Conservation (phyloP, 2,329 filamentous ascomycete species). For the Verticillium nubilum region DNA sequence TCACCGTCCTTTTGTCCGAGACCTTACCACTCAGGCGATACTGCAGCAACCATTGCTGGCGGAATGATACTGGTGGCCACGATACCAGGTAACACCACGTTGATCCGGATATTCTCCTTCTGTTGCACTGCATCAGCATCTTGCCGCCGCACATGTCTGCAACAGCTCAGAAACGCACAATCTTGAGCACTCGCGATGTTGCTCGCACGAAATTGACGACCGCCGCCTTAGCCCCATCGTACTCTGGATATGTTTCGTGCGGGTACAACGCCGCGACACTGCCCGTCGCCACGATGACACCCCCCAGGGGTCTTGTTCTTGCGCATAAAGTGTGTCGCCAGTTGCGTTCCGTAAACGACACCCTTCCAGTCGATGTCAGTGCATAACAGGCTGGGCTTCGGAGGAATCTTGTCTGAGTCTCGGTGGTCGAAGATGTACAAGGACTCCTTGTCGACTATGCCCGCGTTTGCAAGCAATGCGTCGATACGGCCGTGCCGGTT, state of each 20-base stretch:
- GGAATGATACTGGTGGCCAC: slow-evolving; percentile 40
- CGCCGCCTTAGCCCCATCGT: slow-evolving; percentile 45
- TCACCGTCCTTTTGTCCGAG: not conserved
- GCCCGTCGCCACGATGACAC: slow-evolving; percentile 37
- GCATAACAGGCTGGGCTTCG: slow-evolving; percentile 35
- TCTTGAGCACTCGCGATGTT: slow-evolving; percentile 29
- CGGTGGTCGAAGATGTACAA: slow-evolving; percentile 30
- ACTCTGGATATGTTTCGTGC: slow-evolving; percentile 38
- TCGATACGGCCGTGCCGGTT: slow-evolving; percentile 39
- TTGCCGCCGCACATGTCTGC: not conserved
- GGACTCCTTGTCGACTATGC: slow-evolving; percentile 38
- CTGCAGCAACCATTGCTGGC: slow-evolving; percentile 34
- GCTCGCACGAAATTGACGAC: slow-evolving; percentile 34
- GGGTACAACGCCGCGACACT: slow-evolving; percentile 38
- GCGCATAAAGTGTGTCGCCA: slow-evolving; percentile 49
- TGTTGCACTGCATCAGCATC: slow-evolving; percentile 1
- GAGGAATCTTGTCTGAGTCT: slow-evolving; percentile 23
- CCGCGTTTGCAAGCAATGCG: slow-evolving; percentile 43
- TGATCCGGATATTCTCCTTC: slow-evolving; percentile 44
- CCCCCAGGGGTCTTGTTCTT: slow-evolving; percentile 36
- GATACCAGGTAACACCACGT: slow-evolving; percentile 40
- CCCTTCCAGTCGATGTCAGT: slow-evolving; percentile 48
- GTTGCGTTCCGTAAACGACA: slow-evolving; percentile 40
- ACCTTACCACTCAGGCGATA: slow-evolving; percentile 23
- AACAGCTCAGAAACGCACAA: slow-evolving; percentile 8